Evolutionary conservation across 176 grass and related monocot genomes (phyloP).

Genomic region (Cenchrus fungigraminus): DNA sequence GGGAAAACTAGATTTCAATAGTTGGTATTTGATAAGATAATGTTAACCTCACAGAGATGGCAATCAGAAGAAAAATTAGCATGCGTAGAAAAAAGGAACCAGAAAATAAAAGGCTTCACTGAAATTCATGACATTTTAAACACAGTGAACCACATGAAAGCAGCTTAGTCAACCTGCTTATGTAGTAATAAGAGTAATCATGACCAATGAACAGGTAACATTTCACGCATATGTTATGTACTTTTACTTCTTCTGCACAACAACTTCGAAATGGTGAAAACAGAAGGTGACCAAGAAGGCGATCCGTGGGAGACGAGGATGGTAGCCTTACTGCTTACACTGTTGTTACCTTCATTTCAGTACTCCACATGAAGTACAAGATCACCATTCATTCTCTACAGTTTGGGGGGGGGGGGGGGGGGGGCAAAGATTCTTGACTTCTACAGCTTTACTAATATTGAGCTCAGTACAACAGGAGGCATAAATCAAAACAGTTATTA

Average conservation of each 20-base stretch:
- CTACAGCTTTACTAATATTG: not conserved
- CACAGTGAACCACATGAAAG: not conserved
- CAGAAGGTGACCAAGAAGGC: no score
- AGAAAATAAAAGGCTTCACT: not conserved
- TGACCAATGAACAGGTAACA: not conserved
- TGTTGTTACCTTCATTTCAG: constrained; percentile 7
- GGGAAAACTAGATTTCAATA: not conserved
- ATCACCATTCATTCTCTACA: not conserved
- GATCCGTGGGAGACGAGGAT: no score
- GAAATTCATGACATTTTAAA: not conserved
- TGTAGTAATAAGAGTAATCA: not conserved
- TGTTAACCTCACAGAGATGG: not conserved
- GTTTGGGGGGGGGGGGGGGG: no score
- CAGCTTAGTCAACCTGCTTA: not conserved
- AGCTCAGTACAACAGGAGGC: not conserved
- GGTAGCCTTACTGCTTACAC: not conserved
- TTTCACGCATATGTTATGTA: not conserved
- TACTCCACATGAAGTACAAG: not conserved
- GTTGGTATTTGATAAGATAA: not conserved
- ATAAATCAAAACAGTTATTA: not conserved
- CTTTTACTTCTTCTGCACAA: not conserved
- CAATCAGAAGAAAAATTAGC: not conserved
- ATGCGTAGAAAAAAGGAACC: not conserved
- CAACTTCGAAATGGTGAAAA: not conserved
- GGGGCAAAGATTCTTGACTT: not conserved